Conservation (phyloP, 2,329 filamentous ascomycete genomes). For the Phoma herbarum region DNA sequence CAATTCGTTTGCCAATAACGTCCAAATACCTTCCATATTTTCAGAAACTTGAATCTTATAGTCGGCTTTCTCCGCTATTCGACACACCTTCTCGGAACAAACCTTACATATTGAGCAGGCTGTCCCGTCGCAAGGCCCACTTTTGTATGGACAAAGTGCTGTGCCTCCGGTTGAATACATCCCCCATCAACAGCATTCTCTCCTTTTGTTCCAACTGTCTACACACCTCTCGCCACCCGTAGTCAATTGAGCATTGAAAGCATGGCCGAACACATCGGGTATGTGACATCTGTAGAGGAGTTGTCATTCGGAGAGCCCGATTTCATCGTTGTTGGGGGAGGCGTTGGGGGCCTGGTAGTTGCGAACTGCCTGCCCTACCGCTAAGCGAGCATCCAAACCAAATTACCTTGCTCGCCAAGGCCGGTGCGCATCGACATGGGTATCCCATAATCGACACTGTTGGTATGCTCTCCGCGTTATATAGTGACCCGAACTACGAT, state of each 20-base stretch:
- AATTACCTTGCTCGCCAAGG: not conserved
- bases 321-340: not conserved
- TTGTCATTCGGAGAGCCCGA: not conserved
- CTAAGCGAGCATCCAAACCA: not conserved
- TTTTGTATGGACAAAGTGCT: not conserved
- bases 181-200: not conserved
- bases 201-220: not conserved
- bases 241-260: not conserved
- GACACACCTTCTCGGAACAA: too few relatives aligned
- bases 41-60: too few relatives aligned
- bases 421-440: not conserved
- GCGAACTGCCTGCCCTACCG: not conserved
- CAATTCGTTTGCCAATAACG: too few relatives aligned
- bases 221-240: not conserved
- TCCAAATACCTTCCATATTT: too few relatives aligned
- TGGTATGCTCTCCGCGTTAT: not conserved
- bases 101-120: not conserved
- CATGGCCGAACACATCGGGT: not conserved
- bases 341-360: not conserved
- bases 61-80: too few relatives aligned
- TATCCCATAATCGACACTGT: not conserved
- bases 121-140: not conserved
- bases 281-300: not conserved
- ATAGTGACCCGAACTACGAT: not conserved
- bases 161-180: not conserved